Evolutionary conservation across 768 basidiomycete genomes (phyloP), one percentile per base, ranked within the genome.

Genomic region (Tricholoma matsutake): DNA sequence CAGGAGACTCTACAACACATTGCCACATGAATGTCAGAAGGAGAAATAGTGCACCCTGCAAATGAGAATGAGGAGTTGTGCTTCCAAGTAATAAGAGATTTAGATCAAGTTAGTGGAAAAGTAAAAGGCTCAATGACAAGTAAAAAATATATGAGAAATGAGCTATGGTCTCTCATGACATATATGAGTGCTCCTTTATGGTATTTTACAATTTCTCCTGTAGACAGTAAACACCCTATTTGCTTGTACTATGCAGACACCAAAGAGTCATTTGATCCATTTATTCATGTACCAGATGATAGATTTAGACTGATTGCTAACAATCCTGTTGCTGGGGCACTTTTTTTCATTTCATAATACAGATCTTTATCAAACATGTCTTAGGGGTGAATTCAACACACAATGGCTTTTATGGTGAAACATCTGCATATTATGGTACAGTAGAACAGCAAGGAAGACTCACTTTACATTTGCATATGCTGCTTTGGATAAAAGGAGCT

Each of bases 391-490:
- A 32, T 8, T 32, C 31, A 4, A 8, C 39, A 1, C 28, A 67
- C 25, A 8, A 32, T 0, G 73, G 73, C n/a, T n/a, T n/a, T n/a
- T n/a, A n/a, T n/a, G n/a, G n/a, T n/a, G n/a, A n/a, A n/a, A n/a
- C n/a, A n/a, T 13, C 18, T 72, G 73, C 61, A 1, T 78, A 74
- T 59, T 73, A 72, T 68, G 70, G 70, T 5, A 71, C 68, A 0
- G 71, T 75, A 45, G 77, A 78, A 59, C 71, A 74, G 58, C 76
- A 78, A 65, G 77, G 76, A 1, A 47, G 69, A 6, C 55, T 76
- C 0, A 75, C 75, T 0, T 54, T 80, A 3, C 79, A 80, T 65
- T 34, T 78, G 1, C 78, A 79, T 61, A 22, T 75, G 28, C 32
- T 79, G 1, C 14, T 78, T 2, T 80, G 76, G 76, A 67, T 79